Evolutionary conservation across 805 yeast species (phyloP).

Genomic region (Metschnikowia aberdeeniae): DNA sequence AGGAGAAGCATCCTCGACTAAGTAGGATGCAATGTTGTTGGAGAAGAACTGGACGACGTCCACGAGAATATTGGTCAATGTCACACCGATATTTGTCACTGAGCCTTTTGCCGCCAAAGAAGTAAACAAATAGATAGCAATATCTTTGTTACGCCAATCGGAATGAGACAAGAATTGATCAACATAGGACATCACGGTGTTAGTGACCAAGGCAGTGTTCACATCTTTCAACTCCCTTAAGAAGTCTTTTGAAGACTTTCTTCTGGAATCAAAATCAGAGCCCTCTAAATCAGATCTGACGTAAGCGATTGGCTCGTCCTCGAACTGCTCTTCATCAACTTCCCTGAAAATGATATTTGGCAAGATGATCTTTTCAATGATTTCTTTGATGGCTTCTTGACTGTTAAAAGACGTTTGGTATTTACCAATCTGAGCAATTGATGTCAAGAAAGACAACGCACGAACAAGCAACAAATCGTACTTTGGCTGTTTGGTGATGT

Average conservation of each 20-base stretch:
- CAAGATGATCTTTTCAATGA: conserved; percentile 76
- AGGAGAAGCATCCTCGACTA: conserved; percentile 62
- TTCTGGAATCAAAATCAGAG: conserved; percentile 86
- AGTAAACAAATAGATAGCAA: conserved; percentile 80
- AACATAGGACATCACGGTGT: conserved; percentile 69
- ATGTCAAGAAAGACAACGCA: conserved; percentile 74
- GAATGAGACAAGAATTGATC: conserved; percentile 51
- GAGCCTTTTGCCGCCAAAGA: conserved; percentile 90
- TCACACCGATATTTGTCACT: conserved; percentile 80
- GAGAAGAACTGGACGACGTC: conserved; percentile 87
- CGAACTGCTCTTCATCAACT: conserved; percentile 87
- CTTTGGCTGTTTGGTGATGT: conserved; percentile 63
- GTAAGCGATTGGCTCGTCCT: conserved; percentile 93
- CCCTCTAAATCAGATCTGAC: conserved; percentile 94
- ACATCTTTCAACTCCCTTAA: conserved; percentile 79
- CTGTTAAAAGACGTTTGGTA: conserved; percentile 52
- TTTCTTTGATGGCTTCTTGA: conserved; percentile 59
- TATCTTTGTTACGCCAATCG: conserved; percentile 84
- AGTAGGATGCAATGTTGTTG: conserved; percentile 76
- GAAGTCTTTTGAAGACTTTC: conserved; percentile 91
- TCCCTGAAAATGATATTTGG: conserved; percentile 87
- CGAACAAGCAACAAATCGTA: conserved; percentile 82
- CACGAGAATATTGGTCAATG: conserved; percentile 76
- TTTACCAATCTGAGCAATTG: conserved; percentile 67
- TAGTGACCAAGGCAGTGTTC: conserved; percentile 70